phyloP scores from a whole-genome alignment of 2,329 filamentous ascomycete species.

The Mariannaea elegans region DNA sequence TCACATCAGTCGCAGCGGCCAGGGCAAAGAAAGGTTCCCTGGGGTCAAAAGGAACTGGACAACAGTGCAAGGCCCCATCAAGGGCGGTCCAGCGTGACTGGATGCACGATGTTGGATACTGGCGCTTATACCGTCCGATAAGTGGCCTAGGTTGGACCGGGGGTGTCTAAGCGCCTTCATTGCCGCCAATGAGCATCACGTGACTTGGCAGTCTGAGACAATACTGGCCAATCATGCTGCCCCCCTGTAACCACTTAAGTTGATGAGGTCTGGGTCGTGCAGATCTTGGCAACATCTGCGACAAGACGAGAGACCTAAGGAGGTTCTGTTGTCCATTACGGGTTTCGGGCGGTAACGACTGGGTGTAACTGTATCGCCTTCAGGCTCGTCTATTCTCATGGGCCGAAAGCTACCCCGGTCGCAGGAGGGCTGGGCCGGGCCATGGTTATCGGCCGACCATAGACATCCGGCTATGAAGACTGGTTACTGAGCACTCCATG shows the following conservation, averaged over 20 bases:
- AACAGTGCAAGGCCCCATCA: neutral
- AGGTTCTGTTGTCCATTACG: constrained; percentile 1
- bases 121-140: neutral
- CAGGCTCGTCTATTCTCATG: neutral
- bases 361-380: constrained; percentile 6
- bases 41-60: neutral
- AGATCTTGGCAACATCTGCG: constrained; percentile 21
- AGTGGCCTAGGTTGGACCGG: constrained; percentile 25
- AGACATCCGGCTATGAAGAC: neutral
- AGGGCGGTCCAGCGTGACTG: neutral
- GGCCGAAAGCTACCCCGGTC: neutral
- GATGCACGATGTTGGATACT: neutral
- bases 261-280: constrained; percentile 1
- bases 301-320: neutral
- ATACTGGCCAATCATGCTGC: constrained; percentile 9
- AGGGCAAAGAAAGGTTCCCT: neutral
- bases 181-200: constrained; percentile 21
- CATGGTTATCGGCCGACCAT: neutral
- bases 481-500: neutral
- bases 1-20: neutral
- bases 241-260: constrained; percentile 17
- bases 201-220: neutral
- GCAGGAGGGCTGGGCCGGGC: neutral
- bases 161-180: constrained; percentile 27
- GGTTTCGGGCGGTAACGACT: constrained; percentile 16